Base-by-base conservation (phyloP, 2,329 filamentous ascomycete genomes). In the Aspergillus sp. region DNA sequence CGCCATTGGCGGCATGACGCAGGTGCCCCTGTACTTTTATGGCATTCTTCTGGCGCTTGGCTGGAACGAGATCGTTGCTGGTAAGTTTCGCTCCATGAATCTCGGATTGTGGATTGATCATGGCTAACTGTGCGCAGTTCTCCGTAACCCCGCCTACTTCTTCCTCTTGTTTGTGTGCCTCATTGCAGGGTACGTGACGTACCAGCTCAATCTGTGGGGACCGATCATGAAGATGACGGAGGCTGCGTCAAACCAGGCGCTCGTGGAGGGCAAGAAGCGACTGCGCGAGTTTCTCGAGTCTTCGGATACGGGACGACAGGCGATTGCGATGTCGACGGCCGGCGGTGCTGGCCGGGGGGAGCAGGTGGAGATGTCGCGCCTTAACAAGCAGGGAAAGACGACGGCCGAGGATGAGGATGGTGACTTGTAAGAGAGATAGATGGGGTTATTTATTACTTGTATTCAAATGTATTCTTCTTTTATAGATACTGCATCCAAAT, bases 41-140 rank as follows among this genome's bases (percentile, higher is more conserved):
- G 91, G 87, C 45, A 77, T 98, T 59, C 82, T 99, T 59, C 81
- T 99, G 65, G 91, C 92, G 21, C 83, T 99, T 52, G 95, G 95
- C n/a, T 99, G 95, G 95, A 99, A 99, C 78, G 95, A 99, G 79
- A 93, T 99, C 65, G 82, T 96, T 67, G 91, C 93, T 72, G 92
- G 93, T 96, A 84, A 84, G 90, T 76, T 51, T 23, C 47, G 63
- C 38, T 39, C 36, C 10, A 7, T 25, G 21, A 12, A n/a, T 5
- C 1, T 36, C 32, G 12, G 4, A 2, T 6, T 32, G 4, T 17
- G 15, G 15, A 13, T 41, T 12, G n/a, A 12, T 9, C 21, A 19
- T 17, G 7, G 8, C 36, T 38, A 36, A 59, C 43, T n/a, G 5
- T 6, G 12, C 25, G 28, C 70, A 97, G 95, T 99, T 38, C 84